Base-by-base conservation (phyloP, 345 rosid species). In the Citrus mangshanensis region DNA sequence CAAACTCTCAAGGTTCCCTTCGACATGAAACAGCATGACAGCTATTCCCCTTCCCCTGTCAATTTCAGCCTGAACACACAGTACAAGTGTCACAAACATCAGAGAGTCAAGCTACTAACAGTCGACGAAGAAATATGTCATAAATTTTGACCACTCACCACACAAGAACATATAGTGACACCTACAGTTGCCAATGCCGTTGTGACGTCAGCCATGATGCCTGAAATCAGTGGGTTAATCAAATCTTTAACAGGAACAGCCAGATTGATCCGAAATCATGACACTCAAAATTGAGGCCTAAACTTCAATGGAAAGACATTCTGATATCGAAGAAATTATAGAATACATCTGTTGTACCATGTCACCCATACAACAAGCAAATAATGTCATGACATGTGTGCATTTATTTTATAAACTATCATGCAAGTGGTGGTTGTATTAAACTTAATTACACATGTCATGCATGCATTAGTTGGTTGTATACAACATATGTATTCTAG, bases 31-130 rank as follows among this genome's bases (percentile, higher is more conserved):
- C 75, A 96, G 77, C 91, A 93, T 91, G 78, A 94, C 97, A 24
- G 97, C 97, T 88, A 96, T 85, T 82, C 97, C 98, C 82, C 92
- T 88, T 80, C 93, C 95, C 86, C 91, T 89, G 78, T 96, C 98
- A 80, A 86, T 89, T 87, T 96, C 99, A 34, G 95, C 93, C 99
- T 96, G 78, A 78, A 68, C 54, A 80, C 14, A 68, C 80, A 49
- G 63, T 32, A 58, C 25, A 84, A 16, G 27, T 61, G 78, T 70
- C 32, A 78, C 10, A 37, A 38, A 62, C 16, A 28, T 32, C 35
- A n/a, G 28, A 18, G n/a, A 51, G 30, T 46, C 13, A 27, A 77
- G 55, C 61, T 35, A 74, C 66, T 6, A 12, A 37, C n/a, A 75
- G 19, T 60, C n/a, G 32, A 55, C 27, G 76, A 51, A 32, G 3